These are phyloP conservation scores for Butyriboletus loyo DNA, from an alignment of 768 basidiomycete genomes.

Conservation along the genomic window DNA sequence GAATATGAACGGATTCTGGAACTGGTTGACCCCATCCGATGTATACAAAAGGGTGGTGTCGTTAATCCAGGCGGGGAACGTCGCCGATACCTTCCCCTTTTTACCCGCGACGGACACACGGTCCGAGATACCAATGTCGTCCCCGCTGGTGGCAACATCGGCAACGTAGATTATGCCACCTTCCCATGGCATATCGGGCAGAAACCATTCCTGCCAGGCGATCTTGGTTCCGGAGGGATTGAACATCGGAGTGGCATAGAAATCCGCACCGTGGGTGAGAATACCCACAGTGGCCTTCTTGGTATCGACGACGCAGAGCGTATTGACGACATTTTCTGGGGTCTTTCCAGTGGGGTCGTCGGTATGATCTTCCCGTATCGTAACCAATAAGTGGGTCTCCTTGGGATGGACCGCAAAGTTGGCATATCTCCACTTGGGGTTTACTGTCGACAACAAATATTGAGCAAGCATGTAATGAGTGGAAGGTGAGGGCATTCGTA, in stretches of 20 bases:
- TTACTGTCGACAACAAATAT: slow-evolving; percentile 8
- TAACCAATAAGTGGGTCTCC: slow-evolving; percentile 47
- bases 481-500: slow-evolving; percentile 27
- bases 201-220: slow-evolving; percentile 62
- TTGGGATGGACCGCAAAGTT: slow-evolving; percentile 57
- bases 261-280: too few relatives aligned
- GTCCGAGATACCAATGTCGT: slow-evolving; percentile 32
- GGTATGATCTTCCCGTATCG: slow-evolving; percentile 69
- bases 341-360: neutral
- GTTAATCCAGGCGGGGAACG: slow-evolving; percentile 36
- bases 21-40: slow-evolving; percentile 55
- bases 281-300: too few relatives aligned
- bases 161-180: slow-evolving; percentile 52
- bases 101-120: slow-evolving; percentile 47
- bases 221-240: slow-evolving; percentile 53
- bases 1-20: slow-evolving; percentile 44
- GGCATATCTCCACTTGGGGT: slow-evolving; percentile 37
- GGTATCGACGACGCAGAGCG: slow-evolving; percentile 55
- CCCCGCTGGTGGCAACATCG: slow-evolving; percentile 25
- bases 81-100: slow-evolving; percentile 35
- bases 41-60: slow-evolving; percentile 56
- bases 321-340: slow-evolving; percentile 44
- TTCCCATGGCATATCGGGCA: slow-evolving; percentile 69
- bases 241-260: slow-evolving; percentile 59
- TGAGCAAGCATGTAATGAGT: neutral